phyloP scores from a whole-genome alignment of 1,139 yeast genomes.

The Suhomyces panamericanus region DNA sequence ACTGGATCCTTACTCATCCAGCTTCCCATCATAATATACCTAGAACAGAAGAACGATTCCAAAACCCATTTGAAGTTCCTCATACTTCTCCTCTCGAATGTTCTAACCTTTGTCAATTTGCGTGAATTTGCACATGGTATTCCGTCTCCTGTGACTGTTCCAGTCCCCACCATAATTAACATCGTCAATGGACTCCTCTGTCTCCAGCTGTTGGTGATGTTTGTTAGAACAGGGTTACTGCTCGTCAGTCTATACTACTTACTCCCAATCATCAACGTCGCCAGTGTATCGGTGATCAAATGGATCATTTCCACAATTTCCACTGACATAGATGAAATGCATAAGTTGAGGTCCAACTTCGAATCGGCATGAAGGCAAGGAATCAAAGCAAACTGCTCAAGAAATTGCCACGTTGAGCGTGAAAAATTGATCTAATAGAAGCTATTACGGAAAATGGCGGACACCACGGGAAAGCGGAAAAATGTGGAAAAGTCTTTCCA shows the following conservation, averaged over 20 bases:
- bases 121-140: constrained; percentile 2
- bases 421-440: not conserved
- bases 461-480: too few species aligned
- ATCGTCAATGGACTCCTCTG: constrained; percentile 14
- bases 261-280: constrained; percentile 16
- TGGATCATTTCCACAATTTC: constrained; percentile 15
- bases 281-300: constrained; percentile 12
- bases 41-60: constrained; percentile 9
- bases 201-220: constrained; percentile 11
- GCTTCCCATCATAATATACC: constrained; percentile 14
- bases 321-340: constrained; percentile 13
- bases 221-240: not conserved
- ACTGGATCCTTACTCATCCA: constrained; percentile 14
- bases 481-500: too few species aligned
- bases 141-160: not conserved
- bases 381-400: not conserved
- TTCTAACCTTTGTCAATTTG: constrained; percentile 11
- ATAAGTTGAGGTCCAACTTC: constrained; percentile 15
- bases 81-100: constrained; percentile 8
- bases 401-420: not conserved
- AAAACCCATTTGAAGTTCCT: constrained; percentile 5
- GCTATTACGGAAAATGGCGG: not conserved
- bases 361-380: constrained; percentile 13
- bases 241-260: constrained; percentile 12
- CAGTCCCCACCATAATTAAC: constrained; percentile 1